These are phyloP conservation scores for Trametes cubensis DNA, from an alignment of 768 basidiomycete genomes.

Conservation along the genomic window DNA sequence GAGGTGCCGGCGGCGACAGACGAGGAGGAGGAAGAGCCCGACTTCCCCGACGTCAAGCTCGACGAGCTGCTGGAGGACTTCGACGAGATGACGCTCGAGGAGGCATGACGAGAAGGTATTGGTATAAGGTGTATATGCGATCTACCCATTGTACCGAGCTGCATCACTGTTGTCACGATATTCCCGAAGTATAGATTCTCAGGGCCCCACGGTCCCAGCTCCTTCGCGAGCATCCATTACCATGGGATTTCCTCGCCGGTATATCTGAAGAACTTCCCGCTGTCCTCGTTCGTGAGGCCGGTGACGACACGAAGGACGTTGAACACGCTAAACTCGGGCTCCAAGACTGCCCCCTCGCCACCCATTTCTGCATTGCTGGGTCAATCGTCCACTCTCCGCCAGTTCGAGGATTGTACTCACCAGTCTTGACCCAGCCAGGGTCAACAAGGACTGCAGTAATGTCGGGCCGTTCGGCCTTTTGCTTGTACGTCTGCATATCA, in stretches of 20 bases:
- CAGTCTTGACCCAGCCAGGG: conserved; percentile 46
- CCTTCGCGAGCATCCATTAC: conserved; percentile 22
- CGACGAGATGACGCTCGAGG: conserved; percentile 83
- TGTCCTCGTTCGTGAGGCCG: conserved; percentile 28
- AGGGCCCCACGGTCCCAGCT: not conserved
- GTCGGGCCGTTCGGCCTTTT: conserved; percentile 38
- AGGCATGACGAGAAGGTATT: conserved; percentile 24
- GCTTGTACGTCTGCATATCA: conserved; percentile 39
- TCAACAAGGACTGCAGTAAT: conserved; percentile 37
- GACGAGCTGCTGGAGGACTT: conserved; percentile 91
- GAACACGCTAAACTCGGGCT: conserved; percentile 36
- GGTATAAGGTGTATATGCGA: not conserved
- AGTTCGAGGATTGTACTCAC: conserved; percentile 22
- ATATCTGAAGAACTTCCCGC: conserved; percentile 38
- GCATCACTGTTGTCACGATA: conserved; percentile 2
- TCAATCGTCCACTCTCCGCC: not conserved
- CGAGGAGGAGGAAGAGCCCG: conserved; percentile 80
- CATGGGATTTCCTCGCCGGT: conserved; percentile 37
- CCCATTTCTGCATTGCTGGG: conserved; percentile 37
- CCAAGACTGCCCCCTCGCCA: conserved; percentile 33
- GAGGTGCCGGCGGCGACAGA: conserved; percentile 80
- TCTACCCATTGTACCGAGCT: not conserved
- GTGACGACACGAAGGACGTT: conserved; percentile 35
- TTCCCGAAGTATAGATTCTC: conserved; percentile 28
- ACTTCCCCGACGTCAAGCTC: conserved; percentile 86